A percentile compares a stretch with the other conserved stretches of the same genome.
These are phyloP conservation scores for Physaria fendleri DNA, from an alignment of 345 rosid genomes.

Conservation along the genomic window DNA sequence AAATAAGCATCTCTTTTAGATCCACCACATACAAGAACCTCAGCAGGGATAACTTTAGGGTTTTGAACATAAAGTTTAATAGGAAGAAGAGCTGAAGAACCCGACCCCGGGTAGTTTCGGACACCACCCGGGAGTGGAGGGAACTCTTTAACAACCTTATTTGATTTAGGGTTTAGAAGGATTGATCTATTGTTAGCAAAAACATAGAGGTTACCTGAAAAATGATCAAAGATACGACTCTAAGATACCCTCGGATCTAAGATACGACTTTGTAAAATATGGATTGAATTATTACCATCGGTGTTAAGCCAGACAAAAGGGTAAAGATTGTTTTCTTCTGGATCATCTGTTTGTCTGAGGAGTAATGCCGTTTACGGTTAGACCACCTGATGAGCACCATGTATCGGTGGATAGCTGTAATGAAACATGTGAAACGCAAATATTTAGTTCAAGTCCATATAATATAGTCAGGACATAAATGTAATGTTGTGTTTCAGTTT, in stretches of 20 bases:
- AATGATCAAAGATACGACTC: no score
- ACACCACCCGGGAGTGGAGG: constrained; percentile 68
- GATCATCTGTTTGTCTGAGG: constrained; percentile 47
- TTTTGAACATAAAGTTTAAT: constrained; percentile 30
- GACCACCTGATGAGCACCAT: constrained; percentile 97
- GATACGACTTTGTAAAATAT: no score
- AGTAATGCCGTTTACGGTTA: constrained; percentile 54
- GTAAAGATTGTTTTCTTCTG: constrained; percentile 71
- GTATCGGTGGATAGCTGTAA: constrained; percentile 64
- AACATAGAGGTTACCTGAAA: constrained; percentile 63
- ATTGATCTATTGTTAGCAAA: constrained; percentile 76
- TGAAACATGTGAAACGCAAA: constrained; percentile 9
- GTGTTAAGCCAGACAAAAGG: constrained; percentile 74
- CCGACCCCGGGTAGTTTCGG: constrained; percentile 78
- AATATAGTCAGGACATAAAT: no score
- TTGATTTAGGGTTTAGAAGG: constrained; percentile 42
- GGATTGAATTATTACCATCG: no score
- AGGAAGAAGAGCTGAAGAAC: constrained; percentile 61
- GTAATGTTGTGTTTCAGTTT: no score
- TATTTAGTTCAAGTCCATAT: constrained; percentile 4
- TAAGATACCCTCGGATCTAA: no score
- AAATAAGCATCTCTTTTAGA: constrained; percentile 33
- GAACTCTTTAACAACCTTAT: constrained; percentile 48
- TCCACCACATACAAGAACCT: constrained; percentile 62
- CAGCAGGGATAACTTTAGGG: constrained; percentile 27